Evolutionary conservation across 2,329 filamentous ascomycete species (phyloP).

Genomic region (Ascochyta fabae): DNA sequence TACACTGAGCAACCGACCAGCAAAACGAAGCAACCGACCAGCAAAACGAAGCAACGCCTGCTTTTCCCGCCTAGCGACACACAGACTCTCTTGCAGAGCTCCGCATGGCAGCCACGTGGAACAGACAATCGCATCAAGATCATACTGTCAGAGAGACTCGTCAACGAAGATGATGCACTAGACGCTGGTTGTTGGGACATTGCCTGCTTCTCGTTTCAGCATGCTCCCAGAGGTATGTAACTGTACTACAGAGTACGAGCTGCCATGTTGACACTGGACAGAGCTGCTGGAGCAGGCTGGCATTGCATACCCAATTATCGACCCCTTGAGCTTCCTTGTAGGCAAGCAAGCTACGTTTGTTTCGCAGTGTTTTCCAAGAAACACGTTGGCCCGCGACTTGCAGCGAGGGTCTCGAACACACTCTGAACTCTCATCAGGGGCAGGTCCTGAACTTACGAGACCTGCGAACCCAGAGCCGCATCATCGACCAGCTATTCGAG

Average conservation of each 20-base stretch:
- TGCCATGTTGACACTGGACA: slow-evolving; percentile 43
- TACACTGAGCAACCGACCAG: slow-evolving; percentile 56
- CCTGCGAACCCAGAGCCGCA: slow-evolving; percentile 24
- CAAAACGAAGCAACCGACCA: slow-evolving; percentile 57
- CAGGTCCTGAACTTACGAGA: slow-evolving; percentile 15
- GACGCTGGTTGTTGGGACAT: slow-evolving; percentile 73
- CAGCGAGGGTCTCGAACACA: slow-evolving; percentile 11
- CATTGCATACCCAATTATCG: slow-evolving; percentile 76
- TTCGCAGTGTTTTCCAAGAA: slow-evolving; percentile 2
- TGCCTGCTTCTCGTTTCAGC: slow-evolving; percentile 82
- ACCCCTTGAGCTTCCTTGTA: slow-evolving; percentile 38
- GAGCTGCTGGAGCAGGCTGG: slow-evolving; percentile 74
- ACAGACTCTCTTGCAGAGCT: slow-evolving; percentile 70
- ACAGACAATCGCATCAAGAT: slow-evolving; percentile 77
- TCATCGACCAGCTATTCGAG: slow-evolving; percentile 25
- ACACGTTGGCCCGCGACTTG: slow-evolving; percentile 1
- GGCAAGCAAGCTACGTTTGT: slow-evolving; percentile 9
- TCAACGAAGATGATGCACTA: slow-evolving; percentile 44
- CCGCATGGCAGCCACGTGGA: slow-evolving; percentile 73
- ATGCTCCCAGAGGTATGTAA: slow-evolving; percentile 74
- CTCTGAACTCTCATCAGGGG: slow-evolving; percentile 19
- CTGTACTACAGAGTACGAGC: background rate
- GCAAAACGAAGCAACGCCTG: slow-evolving; percentile 61
- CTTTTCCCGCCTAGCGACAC: slow-evolving; percentile 75
- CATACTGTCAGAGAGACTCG: slow-evolving; percentile 73